Conservation (phyloP, 2,329 filamentous ascomycete species). For the Ophiobolus disseminans region DNA sequence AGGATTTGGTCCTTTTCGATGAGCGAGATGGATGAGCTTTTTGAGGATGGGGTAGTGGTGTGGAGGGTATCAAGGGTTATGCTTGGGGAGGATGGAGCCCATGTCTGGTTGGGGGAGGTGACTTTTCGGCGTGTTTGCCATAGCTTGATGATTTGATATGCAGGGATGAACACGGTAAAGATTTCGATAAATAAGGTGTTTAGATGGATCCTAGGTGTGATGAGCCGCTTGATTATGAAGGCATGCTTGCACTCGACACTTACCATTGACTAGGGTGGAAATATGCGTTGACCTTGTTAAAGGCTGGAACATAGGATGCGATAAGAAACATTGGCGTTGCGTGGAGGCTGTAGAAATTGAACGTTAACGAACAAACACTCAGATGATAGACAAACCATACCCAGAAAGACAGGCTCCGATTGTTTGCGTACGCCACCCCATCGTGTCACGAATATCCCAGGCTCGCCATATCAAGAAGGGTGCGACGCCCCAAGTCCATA, state of each 20-base stretch:
- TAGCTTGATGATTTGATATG: constrained; percentile 19
- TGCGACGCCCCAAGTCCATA: constrained; percentile 29
- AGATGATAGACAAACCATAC: constrained; percentile 3
- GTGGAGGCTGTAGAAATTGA: constrained; percentile 13
- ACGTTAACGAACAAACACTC: constrained; percentile 1
- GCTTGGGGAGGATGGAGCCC: constrained; percentile 4
- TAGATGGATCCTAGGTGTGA: constrained; percentile 19
- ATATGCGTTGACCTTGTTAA: constrained; percentile 21
- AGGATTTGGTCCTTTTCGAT: constrained; percentile 9
- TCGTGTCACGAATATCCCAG: constrained; percentile 20
- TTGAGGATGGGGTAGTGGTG: constrained; percentile 2
- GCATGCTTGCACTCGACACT: background rate
- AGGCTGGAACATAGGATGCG: constrained; percentile 20
- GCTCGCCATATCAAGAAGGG: constrained; percentile 22
- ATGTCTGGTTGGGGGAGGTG: constrained; percentile 2
- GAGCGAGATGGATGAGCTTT: constrained; percentile 11
- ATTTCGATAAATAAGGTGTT: constrained; percentile 25
- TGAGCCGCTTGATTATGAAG: background rate
- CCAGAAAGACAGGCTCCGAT: constrained; percentile 24
- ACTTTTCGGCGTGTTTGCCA: constrained; percentile 8
- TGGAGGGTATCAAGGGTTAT: constrained; percentile 2
- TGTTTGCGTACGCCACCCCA: constrained; percentile 28
- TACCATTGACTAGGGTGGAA: constrained; percentile 26
- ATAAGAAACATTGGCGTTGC: constrained; percentile 30
- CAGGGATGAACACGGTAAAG: constrained; percentile 24